Base-by-base conservation (phyloP, 2,329 filamentous ascomycete genomes). In the Beauveria sp. region DNA sequence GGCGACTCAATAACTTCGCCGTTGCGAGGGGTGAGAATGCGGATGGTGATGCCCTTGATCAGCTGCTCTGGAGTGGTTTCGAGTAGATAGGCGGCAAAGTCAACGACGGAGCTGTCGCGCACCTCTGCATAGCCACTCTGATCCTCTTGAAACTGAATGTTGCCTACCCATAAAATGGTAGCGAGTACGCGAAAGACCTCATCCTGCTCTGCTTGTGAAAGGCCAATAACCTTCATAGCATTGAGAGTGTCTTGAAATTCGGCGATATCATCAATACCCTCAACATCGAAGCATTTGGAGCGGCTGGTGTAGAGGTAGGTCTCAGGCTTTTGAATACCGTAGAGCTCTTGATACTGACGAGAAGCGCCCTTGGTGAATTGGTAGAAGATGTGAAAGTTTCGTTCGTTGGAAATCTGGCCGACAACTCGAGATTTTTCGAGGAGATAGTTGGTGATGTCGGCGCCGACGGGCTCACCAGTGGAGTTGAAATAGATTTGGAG, bases 351-450 rank as follows among this genome's bases (percentile, higher is more conserved):
- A 75, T 98, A 96, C 63, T 88, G 85, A 67, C 88, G 82, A n/a
- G 92, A 89, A 10, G 93, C 93, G 4, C 90, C 92, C 77, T 98
- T 99, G 52, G 95, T 91, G 75, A 98, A 97, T 75, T 99, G 95
- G 77, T 99, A 99, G 75, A 99, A 99, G 70, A 99, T 98, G 77
- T 99, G 95, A 75, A 99, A 99, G 77, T 96, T 98, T 68, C 95
- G 86, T 81, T 99, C 95, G 73, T 97, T 96, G 62, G 79, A 81
- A 68, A 98, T 98, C 78, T 98, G 95, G 18, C 93, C 92, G 10
- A 96, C 92, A 20, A 99, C 95, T 78, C 95, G 85, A 53, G 91
- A 88, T 80, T 98, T 98, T 74, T 99, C 95, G 58, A 99, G 82
- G 26, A 99, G 81, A 71, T 99, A 99, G 75, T 99, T 99, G 71